Base-by-base conservation (phyloP, 2,329 filamentous ascomycete species). In the Aspergillus pseudoviridinutans region DNA sequence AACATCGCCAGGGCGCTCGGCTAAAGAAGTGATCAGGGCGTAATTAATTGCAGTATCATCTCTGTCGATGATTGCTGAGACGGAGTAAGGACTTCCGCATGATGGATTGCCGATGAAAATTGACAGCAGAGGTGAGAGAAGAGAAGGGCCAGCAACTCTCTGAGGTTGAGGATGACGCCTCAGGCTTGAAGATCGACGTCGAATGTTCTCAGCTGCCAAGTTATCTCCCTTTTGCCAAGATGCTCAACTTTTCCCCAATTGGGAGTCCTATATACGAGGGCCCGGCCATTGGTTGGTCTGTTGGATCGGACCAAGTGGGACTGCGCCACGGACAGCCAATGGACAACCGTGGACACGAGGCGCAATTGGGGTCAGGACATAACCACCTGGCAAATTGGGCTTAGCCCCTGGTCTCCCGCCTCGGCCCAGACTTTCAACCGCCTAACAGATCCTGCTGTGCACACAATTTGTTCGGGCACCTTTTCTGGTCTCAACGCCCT, bases 121-220 rank as follows among this genome's bases (percentile, higher is more conserved):
- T n/a, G 14, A 24, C 12, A 28, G 17, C 20, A 35, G 17, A 44
- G 54, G 47, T 27, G 28, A 17, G 25, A 17, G 25, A 49, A 32
- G 49, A 49, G 35, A 35, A 52, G 47, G 50, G 51, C 38, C 41
- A 41, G 51, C 54, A 41, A 56, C 22, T 29, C 41, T 47, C 44
- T 25, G 3, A 6, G 5, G 4, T 5, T 25, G 20, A 22, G 20
- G 44, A 47, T 47, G 44, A 47, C 22, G 10, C 22, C 41, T 20
- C 44, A 17, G 22, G 44, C 12, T 12, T 32, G 44, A 17, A 9
- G 41, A 44, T 27, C 44, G 5, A 47, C 44, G 44, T 25, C 44
- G 44, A 47, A 47, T 17, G 44, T 47, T 47, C 44, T 47, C 44
- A 47, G 12, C 7, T 47, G 10, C 12, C 12, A 27, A 14, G 25